Evolutionary conservation across 768 basidiomycete species (phyloP), one percentile per base, ranked within the genome.

Genomic region (Clathrus columnatus): DNA sequence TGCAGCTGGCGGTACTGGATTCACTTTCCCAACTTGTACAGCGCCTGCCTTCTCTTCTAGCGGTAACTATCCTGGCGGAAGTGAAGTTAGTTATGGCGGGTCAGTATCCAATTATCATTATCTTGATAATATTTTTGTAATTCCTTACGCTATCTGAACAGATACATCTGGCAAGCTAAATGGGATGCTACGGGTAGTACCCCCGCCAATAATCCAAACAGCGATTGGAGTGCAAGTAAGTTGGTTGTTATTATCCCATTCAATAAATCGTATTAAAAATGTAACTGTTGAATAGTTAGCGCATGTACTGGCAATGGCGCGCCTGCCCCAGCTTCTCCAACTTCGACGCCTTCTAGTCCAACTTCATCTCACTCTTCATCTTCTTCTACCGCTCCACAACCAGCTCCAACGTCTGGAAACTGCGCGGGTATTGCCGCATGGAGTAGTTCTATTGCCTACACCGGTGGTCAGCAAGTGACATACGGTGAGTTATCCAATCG

Each of bases 151-250:
- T 29, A 55, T 29, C 41, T 45, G 28, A 6, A n/a, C 54, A 81
- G 80, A 24, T 82, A 84, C 63, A 79, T 84, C 56, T 85, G 79
- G 80, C 71, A 84, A 79, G 80, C 83, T 14, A 84, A 84, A 60
- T 85, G 74, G 71, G 84, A 69, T 61, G 72, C 85, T 17, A 69
- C 73, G 5, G 36, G 10, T n/a, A 62, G 69, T 17, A 70, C 72
- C 26, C 83, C 83, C 3, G 63, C 70, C 28, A 70, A 62, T 50
- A 74, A 74, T 59, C 67, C 77, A 11, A 80, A 73, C 62, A 72
- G 73, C n/a, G 82, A 83, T 44, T 85, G 81, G 83, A 78, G 77
- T 57, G 75, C 83, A 26, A 77, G 84, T 85, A 65, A 58, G 79
- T 69, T 7, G 24, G 26, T 27, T n/a, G 17, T 59, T 16, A n/a